Evolutionary conservation across 1,139 yeast species (phyloP).

Genomic region (Scheffersomyces lignicola): DNA sequence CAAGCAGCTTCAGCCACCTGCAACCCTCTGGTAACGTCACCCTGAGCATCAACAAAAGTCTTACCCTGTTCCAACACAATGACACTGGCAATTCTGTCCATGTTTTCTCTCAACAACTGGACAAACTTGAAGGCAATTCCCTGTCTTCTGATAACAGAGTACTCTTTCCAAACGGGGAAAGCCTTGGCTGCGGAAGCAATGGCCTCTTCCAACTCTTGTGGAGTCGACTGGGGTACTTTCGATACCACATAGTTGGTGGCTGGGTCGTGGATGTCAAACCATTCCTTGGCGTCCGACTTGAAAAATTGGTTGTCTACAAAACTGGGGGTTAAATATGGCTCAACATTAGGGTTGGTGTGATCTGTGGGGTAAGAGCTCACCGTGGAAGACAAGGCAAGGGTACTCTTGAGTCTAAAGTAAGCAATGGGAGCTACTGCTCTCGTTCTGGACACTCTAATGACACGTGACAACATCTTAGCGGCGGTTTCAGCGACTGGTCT

Average conservation of each 20-base stretch:
- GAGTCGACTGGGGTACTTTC: slow-evolving; percentile 72
- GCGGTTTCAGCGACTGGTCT: background rate
- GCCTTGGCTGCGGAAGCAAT: slow-evolving; percentile 65
- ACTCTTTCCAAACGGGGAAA: slow-evolving; percentile 58
- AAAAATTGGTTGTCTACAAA: slow-evolving; percentile 61
- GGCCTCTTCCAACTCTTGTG: slow-evolving; percentile 64
- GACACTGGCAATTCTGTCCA: slow-evolving; percentile 70
- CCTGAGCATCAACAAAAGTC: slow-evolving; percentile 74
- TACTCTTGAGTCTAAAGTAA: slow-evolving; percentile 19
- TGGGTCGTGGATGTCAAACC: slow-evolving; percentile 78
- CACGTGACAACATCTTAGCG: slow-evolving; percentile 14
- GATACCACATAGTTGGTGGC: slow-evolving; percentile 70
- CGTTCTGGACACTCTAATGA: slow-evolving; percentile 7
- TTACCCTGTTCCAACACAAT: slow-evolving; percentile 83
- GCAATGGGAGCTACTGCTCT: slow-evolving; percentile 7
- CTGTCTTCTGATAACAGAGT: slow-evolving; percentile 67
- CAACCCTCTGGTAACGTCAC: slow-evolving; percentile 77
- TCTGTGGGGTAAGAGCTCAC: slow-evolving; percentile 42
- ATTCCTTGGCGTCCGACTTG: slow-evolving; percentile 54
- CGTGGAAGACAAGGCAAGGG: slow-evolving; percentile 33
- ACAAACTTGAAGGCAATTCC: slow-evolving; percentile 76
- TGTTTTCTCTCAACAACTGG: slow-evolving; percentile 62
- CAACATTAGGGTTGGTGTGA: slow-evolving; percentile 41
- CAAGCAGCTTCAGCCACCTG: slow-evolving; percentile 79
- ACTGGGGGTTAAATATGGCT: slow-evolving; percentile 54